Evolutionary conservation across 495 filamentous ascomycete genomes (phyloP).

Genomic region (Jackrogersella multiformis): DNA sequence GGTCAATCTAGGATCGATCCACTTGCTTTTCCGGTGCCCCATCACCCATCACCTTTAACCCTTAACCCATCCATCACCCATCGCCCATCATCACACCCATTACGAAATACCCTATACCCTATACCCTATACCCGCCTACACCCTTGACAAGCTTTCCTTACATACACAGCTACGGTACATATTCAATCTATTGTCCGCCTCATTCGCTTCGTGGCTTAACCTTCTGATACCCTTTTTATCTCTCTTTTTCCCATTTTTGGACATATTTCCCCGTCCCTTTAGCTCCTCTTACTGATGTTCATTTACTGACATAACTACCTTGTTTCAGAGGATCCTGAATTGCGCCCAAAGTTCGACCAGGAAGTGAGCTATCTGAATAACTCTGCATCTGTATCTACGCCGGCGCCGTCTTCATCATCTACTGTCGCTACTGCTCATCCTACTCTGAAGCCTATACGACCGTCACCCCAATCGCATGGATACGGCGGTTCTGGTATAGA

Average conservation of each 20-base stretch:
- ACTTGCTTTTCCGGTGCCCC: slow-evolving; percentile 41
- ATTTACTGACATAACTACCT: slow-evolving; percentile 22
- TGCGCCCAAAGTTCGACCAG: slow-evolving; percentile 34
- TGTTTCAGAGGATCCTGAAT: slow-evolving; percentile 30
- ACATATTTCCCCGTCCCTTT: slow-evolving; percentile 20
- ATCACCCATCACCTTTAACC: too few species aligned
- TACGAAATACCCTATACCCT: too few species aligned
- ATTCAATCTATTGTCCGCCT: slow-evolving; percentile 40
- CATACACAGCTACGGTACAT: slow-evolving; percentile 26
- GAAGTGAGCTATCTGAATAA: slow-evolving; percentile 22
- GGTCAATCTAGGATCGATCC: slow-evolving; percentile 44
- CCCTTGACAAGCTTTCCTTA: slow-evolving; percentile 37
- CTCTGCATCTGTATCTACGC: not conserved
- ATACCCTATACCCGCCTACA: slow-evolving; percentile 44
- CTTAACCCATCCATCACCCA: too few species aligned
- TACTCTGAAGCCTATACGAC: slow-evolving; percentile 32
- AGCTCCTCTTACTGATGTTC: not conserved
- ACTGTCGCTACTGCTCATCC: slow-evolving; percentile 18
- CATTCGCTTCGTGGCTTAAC: slow-evolving; percentile 29
- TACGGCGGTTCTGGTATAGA: slow-evolving; percentile 33
- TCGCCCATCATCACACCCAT: slow-evolving; percentile 33
- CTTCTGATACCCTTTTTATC: slow-evolving; percentile 25
- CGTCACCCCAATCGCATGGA: slow-evolving; percentile 39
- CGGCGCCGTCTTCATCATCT: slow-evolving; percentile 18
- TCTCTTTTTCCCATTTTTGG: slow-evolving; percentile 21